Conservation (phyloP, 257 asterid genomes). For the Schizonepeta tenuifolia region DNA sequence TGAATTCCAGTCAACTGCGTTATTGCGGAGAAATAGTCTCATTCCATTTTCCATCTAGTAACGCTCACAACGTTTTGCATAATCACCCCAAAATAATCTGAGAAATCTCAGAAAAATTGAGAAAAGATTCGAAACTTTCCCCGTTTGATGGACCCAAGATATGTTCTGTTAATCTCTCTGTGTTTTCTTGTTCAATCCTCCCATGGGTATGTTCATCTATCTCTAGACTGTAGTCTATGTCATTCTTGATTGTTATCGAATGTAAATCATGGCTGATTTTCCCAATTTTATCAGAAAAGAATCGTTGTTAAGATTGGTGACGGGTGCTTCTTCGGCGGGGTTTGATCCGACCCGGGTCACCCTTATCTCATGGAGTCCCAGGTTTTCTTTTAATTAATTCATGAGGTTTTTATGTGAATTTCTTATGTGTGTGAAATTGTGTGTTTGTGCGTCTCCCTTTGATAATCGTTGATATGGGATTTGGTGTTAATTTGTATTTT, state of each 20-base stretch:
- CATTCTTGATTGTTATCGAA: constrained; percentile 5
- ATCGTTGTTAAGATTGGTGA: constrained; percentile 47
- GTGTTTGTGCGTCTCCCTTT: constrained; percentile 22
- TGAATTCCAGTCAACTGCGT: constrained; percentile 8
- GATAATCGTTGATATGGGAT: constrained; percentile 24
- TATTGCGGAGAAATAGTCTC: constrained; percentile 2
- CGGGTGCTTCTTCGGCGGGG: constrained; percentile 50
- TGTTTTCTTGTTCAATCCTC: constrained; percentile 49
- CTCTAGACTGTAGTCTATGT: background rate
- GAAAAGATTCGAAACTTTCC: background rate
- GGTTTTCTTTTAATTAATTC: constrained; percentile 40
- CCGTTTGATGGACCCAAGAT: constrained; percentile 50
- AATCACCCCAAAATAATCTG: background rate
- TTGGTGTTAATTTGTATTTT: constrained; percentile 26
- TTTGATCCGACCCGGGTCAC: constrained; percentile 80
- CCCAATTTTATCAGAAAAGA: constrained; percentile 40
- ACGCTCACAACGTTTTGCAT: no score
- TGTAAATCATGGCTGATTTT: constrained; percentile 43
- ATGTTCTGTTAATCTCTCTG: constrained; percentile 44
- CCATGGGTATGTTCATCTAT: constrained; percentile 42
- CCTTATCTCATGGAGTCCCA: constrained; percentile 87
- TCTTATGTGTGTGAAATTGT: background rate
- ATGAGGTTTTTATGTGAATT: background rate
- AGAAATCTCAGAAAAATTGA: background rate
- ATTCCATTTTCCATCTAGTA: constrained; percentile 18